These are phyloP conservation scores for Juncus inflexus DNA, from an alignment of 176 grass and related monocot genomes.

Conservation along the genomic window DNA sequence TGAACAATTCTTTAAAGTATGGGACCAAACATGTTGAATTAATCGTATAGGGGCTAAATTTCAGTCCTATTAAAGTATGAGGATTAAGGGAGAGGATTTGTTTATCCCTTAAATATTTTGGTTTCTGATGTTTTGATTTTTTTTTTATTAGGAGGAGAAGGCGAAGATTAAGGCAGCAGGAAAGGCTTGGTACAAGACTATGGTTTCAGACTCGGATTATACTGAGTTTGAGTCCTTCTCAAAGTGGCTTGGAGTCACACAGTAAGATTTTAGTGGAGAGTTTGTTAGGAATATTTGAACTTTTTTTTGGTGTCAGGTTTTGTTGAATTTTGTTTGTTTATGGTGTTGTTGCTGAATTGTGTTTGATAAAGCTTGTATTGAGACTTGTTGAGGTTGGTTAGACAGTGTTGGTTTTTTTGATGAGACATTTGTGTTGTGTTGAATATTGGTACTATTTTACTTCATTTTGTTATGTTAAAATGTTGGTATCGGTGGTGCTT, in stretches of 20 bases:
- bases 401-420: too few relatives aligned
- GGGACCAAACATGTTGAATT: too few relatives aligned
- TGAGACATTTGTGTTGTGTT: too few relatives aligned
- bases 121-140: background rate
- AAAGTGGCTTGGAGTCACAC: constrained; percentile 75
- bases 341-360: background rate
- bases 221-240: constrained; percentile 60
- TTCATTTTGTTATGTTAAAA: too few relatives aligned
- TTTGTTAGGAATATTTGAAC: background rate
- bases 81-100: background rate
- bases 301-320: background rate
- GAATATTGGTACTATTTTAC: too few relatives aligned
- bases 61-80: too few relatives aligned
- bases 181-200: constrained; percentile 78
- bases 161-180: constrained; percentile 50
- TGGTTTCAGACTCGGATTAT: constrained; percentile 80
- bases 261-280: constrained; percentile 33
- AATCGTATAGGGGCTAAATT: too few relatives aligned
- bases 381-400: background rate
- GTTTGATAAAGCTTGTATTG: constrained; percentile 1
- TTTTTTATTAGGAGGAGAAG: constrained; percentile 14
- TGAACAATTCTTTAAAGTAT: too few relatives aligned
- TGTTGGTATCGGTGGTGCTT: too few relatives aligned
- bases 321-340: background rate
- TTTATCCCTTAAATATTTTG: background rate